Conservation (phyloP, 129 eudicot species). For the Tagetes patula region DNA sequence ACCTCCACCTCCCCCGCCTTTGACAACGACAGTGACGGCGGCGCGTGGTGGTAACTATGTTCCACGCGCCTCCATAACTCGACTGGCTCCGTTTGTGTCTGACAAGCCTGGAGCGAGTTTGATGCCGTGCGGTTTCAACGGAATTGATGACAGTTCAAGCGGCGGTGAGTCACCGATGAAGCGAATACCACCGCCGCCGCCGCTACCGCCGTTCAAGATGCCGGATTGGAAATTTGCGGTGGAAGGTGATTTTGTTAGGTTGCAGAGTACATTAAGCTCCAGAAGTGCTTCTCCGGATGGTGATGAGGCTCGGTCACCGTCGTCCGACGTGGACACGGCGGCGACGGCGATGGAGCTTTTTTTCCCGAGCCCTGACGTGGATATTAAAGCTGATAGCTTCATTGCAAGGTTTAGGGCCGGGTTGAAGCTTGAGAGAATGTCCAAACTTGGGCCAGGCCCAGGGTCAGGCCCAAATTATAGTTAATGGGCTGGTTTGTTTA, state of each 20-base stretch:
- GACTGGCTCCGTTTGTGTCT: conserved; percentile 23
- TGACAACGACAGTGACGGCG: conserved; percentile 6
- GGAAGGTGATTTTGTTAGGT: conserved; percentile 74
- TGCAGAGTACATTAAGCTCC: conserved; percentile 60
- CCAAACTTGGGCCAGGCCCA: conserved; percentile 58
- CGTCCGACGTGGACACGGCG: conserved; percentile 25
- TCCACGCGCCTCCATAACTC: conserved; percentile 31
- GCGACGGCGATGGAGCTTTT: conserved; percentile 39
- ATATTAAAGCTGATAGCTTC: conserved; percentile 76
- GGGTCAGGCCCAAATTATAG: conserved; percentile 14
- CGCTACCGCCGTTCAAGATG: conserved; percentile 69
- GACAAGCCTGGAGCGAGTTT: conserved; percentile 30
- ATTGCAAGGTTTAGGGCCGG: conserved; percentile 74
- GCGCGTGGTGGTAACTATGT: conserved; percentile 19
- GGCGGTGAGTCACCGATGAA: conserved; percentile 64
- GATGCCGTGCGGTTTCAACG: conserved; percentile 33
- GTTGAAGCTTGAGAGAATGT: conserved; percentile 66
- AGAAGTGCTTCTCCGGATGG: conserved; percentile 57
- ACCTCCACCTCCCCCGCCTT: conserved; percentile 34
- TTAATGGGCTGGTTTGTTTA: conserved; percentile 20
- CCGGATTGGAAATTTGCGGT: conserved; percentile 68
- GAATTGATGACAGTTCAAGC: conserved; percentile 46
- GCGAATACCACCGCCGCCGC: conserved; percentile 72
- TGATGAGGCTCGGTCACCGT: conserved; percentile 49
- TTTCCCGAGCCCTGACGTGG: conserved; percentile 76